Percentiles rank a stretch among this genome's conserved stretches.
Conservation (phyloP, 2,329 filamentous ascomycete species). For the Zelopaecilomyces penicillatus region DNA sequence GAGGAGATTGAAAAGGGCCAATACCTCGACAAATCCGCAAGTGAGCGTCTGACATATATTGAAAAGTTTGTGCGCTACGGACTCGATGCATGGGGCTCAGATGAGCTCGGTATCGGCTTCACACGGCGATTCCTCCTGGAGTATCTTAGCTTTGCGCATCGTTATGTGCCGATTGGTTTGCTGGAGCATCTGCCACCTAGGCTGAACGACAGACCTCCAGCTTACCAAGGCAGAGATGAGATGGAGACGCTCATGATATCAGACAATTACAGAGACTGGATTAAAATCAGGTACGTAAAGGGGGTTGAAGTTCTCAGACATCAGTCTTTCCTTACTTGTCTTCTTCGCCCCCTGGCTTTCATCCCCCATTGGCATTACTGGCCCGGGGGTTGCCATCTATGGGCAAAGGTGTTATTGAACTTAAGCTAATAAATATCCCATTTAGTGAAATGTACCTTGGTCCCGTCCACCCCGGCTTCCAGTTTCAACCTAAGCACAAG, state of each 20-base stretch:
- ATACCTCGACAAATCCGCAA: conserved; percentile 89
- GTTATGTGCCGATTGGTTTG: conserved; percentile 85
- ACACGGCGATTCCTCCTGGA: conserved; percentile 90
- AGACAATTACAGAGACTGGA: conserved; percentile 92
- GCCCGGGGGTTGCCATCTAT: not conserved
- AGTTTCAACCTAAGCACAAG: conserved; percentile 96
- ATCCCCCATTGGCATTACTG: not conserved
- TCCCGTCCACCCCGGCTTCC: conserved; percentile 80
- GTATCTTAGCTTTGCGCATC: conserved; percentile 87
- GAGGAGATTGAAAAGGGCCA: conserved; percentile 90
- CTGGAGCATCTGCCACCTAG: conserved; percentile 81
- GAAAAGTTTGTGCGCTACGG: conserved; percentile 88
- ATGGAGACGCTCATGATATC: conserved; percentile 89
- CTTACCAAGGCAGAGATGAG: conserved; percentile 76
- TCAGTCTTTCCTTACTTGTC: not conserved
- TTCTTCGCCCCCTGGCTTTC: not conserved
- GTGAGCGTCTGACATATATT: conserved; percentile 75
- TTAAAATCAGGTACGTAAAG: conserved; percentile 79
- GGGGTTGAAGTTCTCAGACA: too few relatives aligned
- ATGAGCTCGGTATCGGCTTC: conserved; percentile 86
- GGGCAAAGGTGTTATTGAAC: not conserved
- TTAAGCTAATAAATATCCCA: conserved; percentile 5
- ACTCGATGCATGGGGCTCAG: conserved; percentile 88
- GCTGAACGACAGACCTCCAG: conserved; percentile 82
- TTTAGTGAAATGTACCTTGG: conserved; percentile 94